These are phyloP conservation scores for Candida parachauliodes DNA, from an alignment of 805 yeast species.

Conservation along the genomic window DNA sequence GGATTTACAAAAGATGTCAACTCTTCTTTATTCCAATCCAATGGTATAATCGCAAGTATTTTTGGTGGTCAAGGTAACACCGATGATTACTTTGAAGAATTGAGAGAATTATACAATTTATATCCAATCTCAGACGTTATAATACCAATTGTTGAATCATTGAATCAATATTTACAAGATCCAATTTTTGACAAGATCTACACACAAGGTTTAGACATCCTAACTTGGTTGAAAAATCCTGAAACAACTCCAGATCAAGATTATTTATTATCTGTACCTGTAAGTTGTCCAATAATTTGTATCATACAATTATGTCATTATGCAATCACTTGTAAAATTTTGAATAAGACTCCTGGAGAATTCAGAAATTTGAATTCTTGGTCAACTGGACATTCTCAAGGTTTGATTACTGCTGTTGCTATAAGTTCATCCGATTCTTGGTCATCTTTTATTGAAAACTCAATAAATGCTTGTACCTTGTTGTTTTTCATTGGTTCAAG, in stretches of 20 bases:
- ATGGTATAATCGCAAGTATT: slow-evolving; percentile 70
- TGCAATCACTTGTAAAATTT: slow-evolving; percentile 77
- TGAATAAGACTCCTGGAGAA: slow-evolving; percentile 89
- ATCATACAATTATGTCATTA: slow-evolving; percentile 93
- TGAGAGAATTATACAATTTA: slow-evolving; percentile 75
- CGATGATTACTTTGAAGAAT: slow-evolving; percentile 95
- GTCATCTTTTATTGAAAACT: slow-evolving; percentile 71
- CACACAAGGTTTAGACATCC: slow-evolving; percentile 88
- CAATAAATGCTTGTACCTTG: slow-evolving; percentile 76
- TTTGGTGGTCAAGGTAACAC: slow-evolving; percentile 99
- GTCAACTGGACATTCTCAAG: slow-evolving; percentile 88
- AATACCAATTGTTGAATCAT: slow-evolving; percentile 61
- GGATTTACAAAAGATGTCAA: slow-evolving; percentile 22
- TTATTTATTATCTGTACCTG: slow-evolving; percentile 85
- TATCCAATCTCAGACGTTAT: slow-evolving; percentile 80
- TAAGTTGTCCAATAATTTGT: slow-evolving; percentile 96
- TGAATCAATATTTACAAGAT: slow-evolving; percentile 65
- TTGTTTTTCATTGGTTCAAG: slow-evolving; percentile 93
- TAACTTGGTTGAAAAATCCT: slow-evolving; percentile 82
- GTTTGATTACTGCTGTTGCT: slow-evolving; percentile 89
- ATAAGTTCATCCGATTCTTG: slow-evolving; percentile 78
- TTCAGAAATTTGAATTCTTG: slow-evolving; percentile 65
- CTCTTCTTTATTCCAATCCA: slow-evolving; percentile 58
- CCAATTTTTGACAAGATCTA: slow-evolving; percentile 80
- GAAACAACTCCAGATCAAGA: slow-evolving; percentile 86